Evolutionary conservation across 495 filamentous ascomycete genomes (phyloP), one percentile per base, ranked within the genome.

Genomic region (Oidiodendron maius): DNA sequence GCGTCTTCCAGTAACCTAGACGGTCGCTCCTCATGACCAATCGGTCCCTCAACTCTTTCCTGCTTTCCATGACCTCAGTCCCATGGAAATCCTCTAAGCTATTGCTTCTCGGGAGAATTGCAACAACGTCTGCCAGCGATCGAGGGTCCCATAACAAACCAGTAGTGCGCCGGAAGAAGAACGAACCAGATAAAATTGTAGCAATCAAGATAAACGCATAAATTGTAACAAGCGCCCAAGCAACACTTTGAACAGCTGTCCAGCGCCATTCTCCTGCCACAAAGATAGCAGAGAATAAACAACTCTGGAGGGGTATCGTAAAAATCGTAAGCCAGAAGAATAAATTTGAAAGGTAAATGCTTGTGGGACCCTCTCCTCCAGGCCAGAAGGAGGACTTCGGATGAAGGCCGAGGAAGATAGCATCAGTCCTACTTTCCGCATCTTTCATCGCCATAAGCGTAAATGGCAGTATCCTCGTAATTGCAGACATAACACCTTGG

Each of bases 71-170:
- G 40, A 62, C 77, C 64, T 75, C 83, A 13, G 68, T 81, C 53
- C 67, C 75, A 50, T 72, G 78, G 69, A 75, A 93, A 52, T 86
- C 84, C 28, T 70, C 70, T 25, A 88, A 67, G 11, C 81, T 79
- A 62, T 95, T 96, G 30, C 87, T 89, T 37, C 86, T 73, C 28
- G 89, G 83, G 13, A 94, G 74, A 9, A 95, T 66, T 3, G 81
- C 76, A 38, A 87, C 71, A 21, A 93, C 63, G 60, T 95, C 90
- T 9, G 86, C 89, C 18, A 95, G 64, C 12, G 81, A 88, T n/a
- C 80, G 66, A 1, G 87, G 78, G 61, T 91, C 88, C 90, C 90
- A 96, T 63, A 83, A 80, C 56, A 96, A 65, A 2, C 90, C 90
- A 0, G 89, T 87, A 55, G 64, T 71, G 25, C 67, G 68, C 20